phyloP scores from a whole-genome alignment of 352 stramenopile species.

The Phytophthora brassicae region DNA sequence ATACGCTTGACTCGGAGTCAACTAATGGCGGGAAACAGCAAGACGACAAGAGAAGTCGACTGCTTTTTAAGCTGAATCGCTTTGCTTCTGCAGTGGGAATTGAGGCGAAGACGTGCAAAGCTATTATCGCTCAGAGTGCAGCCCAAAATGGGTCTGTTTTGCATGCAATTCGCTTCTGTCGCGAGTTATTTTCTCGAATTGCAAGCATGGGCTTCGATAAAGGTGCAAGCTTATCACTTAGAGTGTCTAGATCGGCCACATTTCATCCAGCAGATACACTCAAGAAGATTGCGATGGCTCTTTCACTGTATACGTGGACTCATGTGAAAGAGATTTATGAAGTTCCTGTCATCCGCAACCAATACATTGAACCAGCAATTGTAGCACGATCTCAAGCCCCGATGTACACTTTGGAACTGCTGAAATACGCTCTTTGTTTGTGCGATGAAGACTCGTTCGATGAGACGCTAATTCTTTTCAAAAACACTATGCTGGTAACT shows the following conservation, averaged over 20 bases:
- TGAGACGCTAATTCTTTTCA: slow-evolving; percentile 60
- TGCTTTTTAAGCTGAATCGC: slow-evolving; percentile 49
- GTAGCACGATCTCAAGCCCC: slow-evolving; percentile 53
- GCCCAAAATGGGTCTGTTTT: slow-evolving; percentile 49
- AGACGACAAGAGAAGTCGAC: slow-evolving; percentile 39
- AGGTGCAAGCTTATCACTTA: not conserved
- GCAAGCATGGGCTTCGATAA: not conserved
- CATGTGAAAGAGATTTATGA: slow-evolving; percentile 59
- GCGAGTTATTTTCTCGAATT: slow-evolving; percentile 52
- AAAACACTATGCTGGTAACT: slow-evolving; percentile 53
- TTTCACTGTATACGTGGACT: slow-evolving; percentile 61
- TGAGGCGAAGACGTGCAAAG: slow-evolving; percentile 37
- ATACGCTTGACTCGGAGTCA: not conserved
- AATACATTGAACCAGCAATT: slow-evolving; percentile 26
- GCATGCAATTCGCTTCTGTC: slow-evolving; percentile 52
- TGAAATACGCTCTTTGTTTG: slow-evolving; percentile 65
- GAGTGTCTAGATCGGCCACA: not conserved
- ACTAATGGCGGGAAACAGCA: slow-evolving; percentile 16
- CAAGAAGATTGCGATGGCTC: slow-evolving; percentile 56
- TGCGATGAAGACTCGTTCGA: slow-evolving; percentile 58
- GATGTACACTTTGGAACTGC: slow-evolving; percentile 54
- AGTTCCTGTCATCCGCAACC: slow-evolving; percentile 6
- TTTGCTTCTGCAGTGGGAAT: slow-evolving; percentile 55
- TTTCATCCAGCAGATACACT: slow-evolving; percentile 26
- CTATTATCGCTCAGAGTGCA: slow-evolving; percentile 42